phyloP scores from a whole-genome alignment of 2,329 filamentous ascomycete species.

The Cladorrhinum sp. region DNA sequence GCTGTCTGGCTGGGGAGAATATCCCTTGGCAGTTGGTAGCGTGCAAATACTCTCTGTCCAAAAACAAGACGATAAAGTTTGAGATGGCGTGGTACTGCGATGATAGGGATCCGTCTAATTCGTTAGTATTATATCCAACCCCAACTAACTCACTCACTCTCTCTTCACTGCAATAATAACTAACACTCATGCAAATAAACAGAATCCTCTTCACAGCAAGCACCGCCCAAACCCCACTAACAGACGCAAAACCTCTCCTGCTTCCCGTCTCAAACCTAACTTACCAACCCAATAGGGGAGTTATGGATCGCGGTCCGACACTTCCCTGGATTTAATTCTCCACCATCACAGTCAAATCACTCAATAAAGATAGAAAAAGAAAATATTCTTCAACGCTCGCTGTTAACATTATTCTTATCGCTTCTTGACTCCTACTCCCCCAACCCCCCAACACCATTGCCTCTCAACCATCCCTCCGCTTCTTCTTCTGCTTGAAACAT shows the following conservation, averaged over 20 bases:
- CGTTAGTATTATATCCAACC: too few species aligned
- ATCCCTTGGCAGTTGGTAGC: constrained; percentile 25
- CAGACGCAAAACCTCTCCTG: constrained; percentile 1
- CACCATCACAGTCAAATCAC: too few species aligned
- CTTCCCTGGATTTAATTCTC: constrained; percentile 22
- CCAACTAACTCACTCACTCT: too few species aligned
- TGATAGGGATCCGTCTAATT: constrained; percentile 22
- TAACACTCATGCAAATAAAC: not conserved
- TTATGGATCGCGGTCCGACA: constrained; percentile 20
- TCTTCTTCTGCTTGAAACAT: not conserved
- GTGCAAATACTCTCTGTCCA: constrained; percentile 20
- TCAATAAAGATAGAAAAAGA: not conserved
- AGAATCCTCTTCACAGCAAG: constrained; percentile 18
- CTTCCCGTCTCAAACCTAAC: constrained; percentile 11
- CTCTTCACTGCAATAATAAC: not conserved
- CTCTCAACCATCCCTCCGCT: too few species aligned
- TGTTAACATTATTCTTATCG: not conserved
- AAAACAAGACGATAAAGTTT: constrained; percentile 11
- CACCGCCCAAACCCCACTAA: not conserved
- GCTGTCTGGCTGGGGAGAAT: constrained; percentile 8
- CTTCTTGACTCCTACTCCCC: too few species aligned
- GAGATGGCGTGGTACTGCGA: constrained; percentile 24
- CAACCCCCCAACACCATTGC: too few species aligned
- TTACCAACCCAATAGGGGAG: constrained; percentile 8
- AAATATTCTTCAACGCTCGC: not conserved